Conservation (phyloP, 2,329 filamentous ascomycete genomes). For the Diaporthe sp. region DNA sequence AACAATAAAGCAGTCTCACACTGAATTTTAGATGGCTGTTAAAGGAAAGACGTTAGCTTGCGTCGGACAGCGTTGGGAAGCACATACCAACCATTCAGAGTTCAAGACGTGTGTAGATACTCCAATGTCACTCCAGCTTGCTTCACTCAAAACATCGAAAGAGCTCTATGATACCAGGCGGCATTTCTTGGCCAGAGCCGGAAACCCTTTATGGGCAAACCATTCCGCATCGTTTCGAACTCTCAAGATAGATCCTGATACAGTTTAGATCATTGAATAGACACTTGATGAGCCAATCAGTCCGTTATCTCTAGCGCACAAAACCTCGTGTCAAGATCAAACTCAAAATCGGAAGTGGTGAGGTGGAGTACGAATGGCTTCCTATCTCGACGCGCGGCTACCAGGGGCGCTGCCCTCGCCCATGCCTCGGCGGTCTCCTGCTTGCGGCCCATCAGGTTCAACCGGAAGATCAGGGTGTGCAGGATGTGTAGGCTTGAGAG, state of each 20-base stretch:
- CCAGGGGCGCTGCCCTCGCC: background rate
- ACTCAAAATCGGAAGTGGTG: constrained; percentile 10
- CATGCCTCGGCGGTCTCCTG: background rate
- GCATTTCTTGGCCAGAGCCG: background rate
- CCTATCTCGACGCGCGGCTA: background rate
- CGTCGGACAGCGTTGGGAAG: background rate
- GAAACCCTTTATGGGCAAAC: too few species aligned
- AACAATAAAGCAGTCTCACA: background rate
- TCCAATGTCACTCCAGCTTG: background rate
- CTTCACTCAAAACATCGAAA: background rate
- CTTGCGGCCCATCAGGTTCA: background rate
- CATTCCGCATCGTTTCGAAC: background rate
- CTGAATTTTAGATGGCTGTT: background rate
- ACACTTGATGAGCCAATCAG: background rate
- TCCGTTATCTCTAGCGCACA: background rate
- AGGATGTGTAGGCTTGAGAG: background rate
- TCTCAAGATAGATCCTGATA: background rate
- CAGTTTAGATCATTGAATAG: background rate
- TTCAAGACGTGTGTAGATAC: background rate
- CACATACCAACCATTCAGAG: background rate
- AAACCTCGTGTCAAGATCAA: background rate
- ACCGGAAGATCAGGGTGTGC: background rate
- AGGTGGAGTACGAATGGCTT: background rate
- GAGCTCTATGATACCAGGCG: too few species aligned
- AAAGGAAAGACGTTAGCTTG: background rate